Base-by-base conservation (phyloP, 768 basidiomycete species). In the Trametes villosa region DNA sequence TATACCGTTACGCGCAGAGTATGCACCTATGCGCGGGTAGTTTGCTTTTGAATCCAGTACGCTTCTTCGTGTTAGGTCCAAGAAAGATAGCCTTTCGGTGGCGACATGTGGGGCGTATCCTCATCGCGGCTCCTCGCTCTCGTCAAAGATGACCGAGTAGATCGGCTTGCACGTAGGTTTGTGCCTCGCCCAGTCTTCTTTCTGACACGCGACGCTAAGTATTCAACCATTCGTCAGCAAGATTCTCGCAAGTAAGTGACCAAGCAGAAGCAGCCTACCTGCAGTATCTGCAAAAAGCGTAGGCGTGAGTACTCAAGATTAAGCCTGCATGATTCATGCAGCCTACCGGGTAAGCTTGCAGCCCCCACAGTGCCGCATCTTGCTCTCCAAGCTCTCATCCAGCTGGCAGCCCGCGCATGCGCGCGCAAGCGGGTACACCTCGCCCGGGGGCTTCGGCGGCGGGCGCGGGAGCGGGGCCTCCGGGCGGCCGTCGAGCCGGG, bases 281-380 rank as follows among this genome's bases (percentile, higher is more conserved):
- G 62, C 65, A 63, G 36, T 66, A 66, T 27, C 64, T 61, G 31
- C 17, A 15, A 51, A 17, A 6, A 41, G 6, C 6, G 18, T 17
- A 20, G 6, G n/a, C 40, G 9, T 36, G 34, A 8, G 34, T 9
- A 36, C 9, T 36, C 9, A 36, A 36, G 15, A 36, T 36, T 36
- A 8, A 8, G 34, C n/a, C n/a, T n/a, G n/a, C n/a, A 36, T 36
- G 34, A 36, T 9, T 9, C 34, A n/a, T 12, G n/a, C 40, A 20
- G 33, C 65, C 2, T 20, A 64, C 65, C 63, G 56, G 13, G 57
- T 58, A 9, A 67, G 41, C 33, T 65, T 62, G 52, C 66, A 67
- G n/a, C 31, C 53, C 0, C 41, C 31, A 36, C 66, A 65, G 3
- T 58, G 53, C 29, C 41, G 52, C 33, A 64, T 17, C 13, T 40